phyloP scores from a whole-genome alignment of 2,329 filamentous ascomycete species.

The Nannizziopsis barbatae region DNA sequence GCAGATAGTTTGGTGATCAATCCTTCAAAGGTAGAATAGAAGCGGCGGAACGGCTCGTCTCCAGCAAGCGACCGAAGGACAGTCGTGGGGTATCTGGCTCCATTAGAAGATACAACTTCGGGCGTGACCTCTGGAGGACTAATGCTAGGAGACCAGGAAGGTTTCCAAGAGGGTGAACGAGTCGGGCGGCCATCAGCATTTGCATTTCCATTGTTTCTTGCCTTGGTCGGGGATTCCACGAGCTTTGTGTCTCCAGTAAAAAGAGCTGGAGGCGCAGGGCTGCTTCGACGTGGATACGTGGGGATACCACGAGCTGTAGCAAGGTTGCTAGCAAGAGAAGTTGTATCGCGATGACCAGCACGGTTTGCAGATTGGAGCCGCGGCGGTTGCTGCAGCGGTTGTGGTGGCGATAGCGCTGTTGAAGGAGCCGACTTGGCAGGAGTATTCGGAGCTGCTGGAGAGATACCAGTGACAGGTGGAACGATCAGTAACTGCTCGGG shows the following conservation, averaged over 20 bases:
- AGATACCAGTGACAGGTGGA: background rate
- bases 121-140: slow-evolving; percentile 28
- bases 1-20: slow-evolving; percentile 82
- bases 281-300: slow-evolving; percentile 44
- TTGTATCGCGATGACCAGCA: slow-evolving; percentile 52
- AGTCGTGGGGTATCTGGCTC: slow-evolving; percentile 20
- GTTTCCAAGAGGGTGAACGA: slow-evolving; percentile 18
- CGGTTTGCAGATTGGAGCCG: slow-evolving; percentile 33
- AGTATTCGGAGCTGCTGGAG: slow-evolving; percentile 11
- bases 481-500: background rate
- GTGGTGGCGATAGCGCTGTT: slow-evolving; percentile 22
- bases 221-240: slow-evolving; percentile 43
- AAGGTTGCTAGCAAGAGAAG: slow-evolving; percentile 78
- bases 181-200: slow-evolving; percentile 15
- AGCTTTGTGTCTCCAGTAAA: slow-evolving; percentile 61
- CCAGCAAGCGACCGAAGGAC: slow-evolving; percentile 20
- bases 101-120: slow-evolving; percentile 21
- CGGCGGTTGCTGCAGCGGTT: slow-evolving; percentile 29
- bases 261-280: slow-evolving; percentile 59
- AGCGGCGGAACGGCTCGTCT: slow-evolving; percentile 76
- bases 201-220: slow-evolving; percentile 23
- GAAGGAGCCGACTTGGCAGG: slow-evolving; percentile 16
- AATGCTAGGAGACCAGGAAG: slow-evolving; percentile 27
- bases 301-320: slow-evolving; percentile 74
- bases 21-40: slow-evolving; percentile 84